phyloP scores from a whole-genome alignment of 2,329 filamentous ascomycete genomes.

The Hymenoscyphus salicellus region DNA sequence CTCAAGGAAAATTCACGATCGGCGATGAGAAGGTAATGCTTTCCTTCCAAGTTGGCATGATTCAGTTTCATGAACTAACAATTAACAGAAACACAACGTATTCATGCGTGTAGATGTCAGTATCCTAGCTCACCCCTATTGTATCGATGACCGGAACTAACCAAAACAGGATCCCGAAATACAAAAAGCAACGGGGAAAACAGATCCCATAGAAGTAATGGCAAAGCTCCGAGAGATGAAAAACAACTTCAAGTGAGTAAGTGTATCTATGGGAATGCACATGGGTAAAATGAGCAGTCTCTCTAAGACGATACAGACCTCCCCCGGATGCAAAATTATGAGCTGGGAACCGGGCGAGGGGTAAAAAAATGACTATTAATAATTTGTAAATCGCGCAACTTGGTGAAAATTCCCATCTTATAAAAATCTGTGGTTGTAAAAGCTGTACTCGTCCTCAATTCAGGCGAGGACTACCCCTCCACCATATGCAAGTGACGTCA shows the following conservation, averaged over 20 bases:
- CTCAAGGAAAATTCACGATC: slow-evolving; percentile 94
- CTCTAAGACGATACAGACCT: slow-evolving; percentile 13
- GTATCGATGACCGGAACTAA: slow-evolving; percentile 13
- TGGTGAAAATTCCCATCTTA: no score
- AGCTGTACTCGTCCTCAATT: no score
- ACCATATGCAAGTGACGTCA: background rate
- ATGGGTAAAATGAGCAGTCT: background rate
- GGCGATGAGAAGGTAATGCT: slow-evolving; percentile 85
- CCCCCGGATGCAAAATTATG: slow-evolving; percentile 14
- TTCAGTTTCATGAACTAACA: slow-evolving; percentile 13
- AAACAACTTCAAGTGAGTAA: slow-evolving; percentile 51
- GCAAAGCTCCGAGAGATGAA: slow-evolving; percentile 84
- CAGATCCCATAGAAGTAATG: slow-evolving; percentile 81
- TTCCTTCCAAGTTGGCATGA: background rate
- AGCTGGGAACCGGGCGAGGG: slow-evolving; percentile 11
- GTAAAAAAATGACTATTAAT: background rate
- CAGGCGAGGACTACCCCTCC: no score
- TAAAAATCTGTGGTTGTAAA: no score
- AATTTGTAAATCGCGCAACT: background rate
- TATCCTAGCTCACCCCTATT: slow-evolving; percentile 14
- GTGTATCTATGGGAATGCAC: slow-evolving; percentile 15
- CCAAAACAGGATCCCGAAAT: slow-evolving; percentile 68
- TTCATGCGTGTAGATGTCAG: slow-evolving; percentile 86
- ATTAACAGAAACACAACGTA: slow-evolving; percentile 78
- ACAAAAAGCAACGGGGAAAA: slow-evolving; percentile 79